phyloP scores from a whole-genome alignment of 2,329 filamentous ascomycete species.

The Pseudocercospora eumusae region DNA sequence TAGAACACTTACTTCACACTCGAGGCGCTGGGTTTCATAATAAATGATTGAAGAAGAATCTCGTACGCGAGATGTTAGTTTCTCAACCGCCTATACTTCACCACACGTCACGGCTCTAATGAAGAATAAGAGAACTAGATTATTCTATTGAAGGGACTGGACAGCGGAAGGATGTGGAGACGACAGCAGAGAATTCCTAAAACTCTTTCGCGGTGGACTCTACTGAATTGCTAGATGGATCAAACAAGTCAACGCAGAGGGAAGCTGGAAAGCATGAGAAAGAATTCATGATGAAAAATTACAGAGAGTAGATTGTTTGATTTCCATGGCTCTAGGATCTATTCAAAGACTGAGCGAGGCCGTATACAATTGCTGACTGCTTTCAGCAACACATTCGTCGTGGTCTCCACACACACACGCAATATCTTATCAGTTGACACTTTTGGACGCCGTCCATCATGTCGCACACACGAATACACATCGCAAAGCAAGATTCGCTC shows the following conservation, averaged over 20 bases:
- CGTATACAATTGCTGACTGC: slow-evolving; percentile 15
- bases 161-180: too few species aligned
- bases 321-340: slow-evolving; percentile 23
- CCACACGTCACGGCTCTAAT: too few species aligned
- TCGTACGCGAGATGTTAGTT: too few species aligned
- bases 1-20: background rate
- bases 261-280: background rate
- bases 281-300: background rate
- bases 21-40: too few species aligned
- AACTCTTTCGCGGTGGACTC: too few species aligned
- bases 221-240: too few species aligned
- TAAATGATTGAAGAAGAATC: too few species aligned
- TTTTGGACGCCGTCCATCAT: background rate
- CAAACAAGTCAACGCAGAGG: background rate
- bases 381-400: slow-evolving; percentile 12
- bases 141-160: too few species aligned
- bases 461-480: background rate
- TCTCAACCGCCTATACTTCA: too few species aligned
- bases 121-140: too few species aligned
- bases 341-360: slow-evolving; percentile 21
- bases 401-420: slow-evolving; percentile 1
- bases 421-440: slow-evolving; percentile 21
- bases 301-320: slow-evolving; percentile 23
- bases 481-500: background rate
- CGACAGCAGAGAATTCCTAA: too few species aligned